Evolutionary conservation across 371 early-diverging fungal species (phyloP), one percentile per base, ranked within the genome.

Genomic region (Apophysomyces ossiformis): DNA sequence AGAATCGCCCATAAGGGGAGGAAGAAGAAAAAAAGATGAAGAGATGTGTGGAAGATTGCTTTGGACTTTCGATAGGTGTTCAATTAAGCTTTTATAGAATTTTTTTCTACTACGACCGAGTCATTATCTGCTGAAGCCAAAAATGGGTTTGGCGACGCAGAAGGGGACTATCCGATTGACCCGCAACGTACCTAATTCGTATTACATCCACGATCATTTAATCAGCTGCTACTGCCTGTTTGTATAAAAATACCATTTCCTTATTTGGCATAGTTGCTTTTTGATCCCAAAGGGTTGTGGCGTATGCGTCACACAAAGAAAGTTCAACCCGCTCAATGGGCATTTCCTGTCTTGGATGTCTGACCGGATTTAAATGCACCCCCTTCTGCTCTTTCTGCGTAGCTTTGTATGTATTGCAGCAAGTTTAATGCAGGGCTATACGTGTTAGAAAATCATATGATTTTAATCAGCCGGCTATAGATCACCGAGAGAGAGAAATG

Each of bases 51-150:
- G 6, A 11, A 16, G 21, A 32, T 4, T 21, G 54, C 21, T 21
- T 21, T 21, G 16, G 54, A 21, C 4, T 11, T 9, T 21, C 21
- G 54, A 18, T 7, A 26, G 32, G 32, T 26, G 32, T 26, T 26
- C 32, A 8, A 50, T 18, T 50, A 50, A 47, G 54, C 54, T 50
- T 50, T 50, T 50, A 50, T 50, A 50, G 21, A 50, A 50, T 21
- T 50, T 50, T 50, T 50, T 50, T 50, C 21, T 21, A 6, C 46
- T 45, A 18, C 16, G 46, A 13, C 21, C 21, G 3, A 50, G 16
- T 5, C 13, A 41, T 41, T 47, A 18, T 13, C 47, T 15, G 9
- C n/a, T 7, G n/a, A 11, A 47, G 4, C 47, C 47, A 47, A 47
- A 47, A 47, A 47, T 2, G 18, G 47, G 18, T 18, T 15, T 47